Conservation (phyloP, 768 basidiomycete species). For the Lanmaoa pseudosensibilis region DNA sequence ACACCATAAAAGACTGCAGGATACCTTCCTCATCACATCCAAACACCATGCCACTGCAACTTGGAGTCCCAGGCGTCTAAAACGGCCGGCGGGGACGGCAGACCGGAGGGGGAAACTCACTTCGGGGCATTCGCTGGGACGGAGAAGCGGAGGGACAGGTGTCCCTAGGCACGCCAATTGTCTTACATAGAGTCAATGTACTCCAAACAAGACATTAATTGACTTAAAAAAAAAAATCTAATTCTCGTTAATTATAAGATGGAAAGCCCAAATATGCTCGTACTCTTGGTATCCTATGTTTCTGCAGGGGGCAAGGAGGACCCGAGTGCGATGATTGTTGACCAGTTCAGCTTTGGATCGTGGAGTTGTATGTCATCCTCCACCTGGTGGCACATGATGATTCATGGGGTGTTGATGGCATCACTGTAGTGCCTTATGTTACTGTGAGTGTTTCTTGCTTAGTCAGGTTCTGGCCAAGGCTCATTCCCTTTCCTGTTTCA, state of each 20-base stretch:
- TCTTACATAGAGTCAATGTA: too few relatives aligned
- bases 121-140: too few relatives aligned
- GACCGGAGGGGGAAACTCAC: too few relatives aligned
- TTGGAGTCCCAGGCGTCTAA: too few relatives aligned
- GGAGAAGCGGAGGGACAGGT: too few relatives aligned
- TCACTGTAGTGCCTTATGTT: conserved; percentile 71
- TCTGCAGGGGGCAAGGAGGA: conserved; percentile 46
- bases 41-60: too few relatives aligned
- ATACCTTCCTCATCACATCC: too few relatives aligned
- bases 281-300: conserved; percentile 68
- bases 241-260: background rate
- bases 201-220: too few relatives aligned
- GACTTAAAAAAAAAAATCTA: too few relatives aligned
- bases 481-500: background rate
- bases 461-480: background rate
- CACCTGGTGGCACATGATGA: conserved; percentile 39
- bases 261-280: conserved; percentile 51
- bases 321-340: conserved; percentile 31
- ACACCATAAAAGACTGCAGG: too few relatives aligned
- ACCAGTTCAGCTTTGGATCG: conserved; percentile 43
- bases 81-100: too few relatives aligned
- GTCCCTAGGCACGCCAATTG: too few relatives aligned
- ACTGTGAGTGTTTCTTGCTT: conserved; percentile 47
- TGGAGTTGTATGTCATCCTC: conserved; percentile 64
- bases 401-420: conserved; percentile 31